Percentiles rank a stretch among this genome's conserved stretches.
These are phyloP conservation scores for Calonectria henricotiae DNA, from an alignment of 2,329 filamentous ascomycete genomes.

Conservation along the genomic window DNA sequence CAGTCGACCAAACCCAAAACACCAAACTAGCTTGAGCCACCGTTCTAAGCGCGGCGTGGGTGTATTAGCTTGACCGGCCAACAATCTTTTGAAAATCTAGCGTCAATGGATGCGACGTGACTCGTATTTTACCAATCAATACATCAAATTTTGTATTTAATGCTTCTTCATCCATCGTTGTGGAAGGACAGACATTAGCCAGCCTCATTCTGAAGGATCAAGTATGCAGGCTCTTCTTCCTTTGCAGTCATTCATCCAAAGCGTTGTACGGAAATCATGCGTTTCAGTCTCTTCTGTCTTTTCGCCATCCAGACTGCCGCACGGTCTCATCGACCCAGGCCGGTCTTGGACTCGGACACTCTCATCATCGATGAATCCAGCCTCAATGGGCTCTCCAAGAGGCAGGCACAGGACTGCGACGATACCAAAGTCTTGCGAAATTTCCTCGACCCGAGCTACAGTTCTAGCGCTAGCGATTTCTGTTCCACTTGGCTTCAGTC, in stretches of 20 bases:
- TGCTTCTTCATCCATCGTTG: neutral
- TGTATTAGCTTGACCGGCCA: neutral
- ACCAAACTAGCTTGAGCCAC: neutral
- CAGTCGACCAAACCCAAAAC: neutral
- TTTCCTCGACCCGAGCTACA: neutral
- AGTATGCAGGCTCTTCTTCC: no score
- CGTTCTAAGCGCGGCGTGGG: neutral
- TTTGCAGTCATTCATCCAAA: no score
- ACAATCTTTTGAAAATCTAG: neutral
- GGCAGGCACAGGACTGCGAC: neutral
- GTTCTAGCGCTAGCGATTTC: neutral
- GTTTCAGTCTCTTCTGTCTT: neutral
- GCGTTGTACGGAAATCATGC: neutral
- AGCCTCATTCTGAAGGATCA: no score
- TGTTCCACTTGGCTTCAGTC: conserved; percentile 13
- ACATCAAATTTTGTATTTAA: neutral
- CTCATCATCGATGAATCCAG: neutral
- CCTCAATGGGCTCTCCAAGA: neutral
- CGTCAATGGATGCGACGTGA: neutral
- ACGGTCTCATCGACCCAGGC: neutral
- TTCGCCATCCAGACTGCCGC: neutral
- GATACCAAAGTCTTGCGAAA: neutral
- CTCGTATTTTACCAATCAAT: neutral
- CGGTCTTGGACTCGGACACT: neutral
- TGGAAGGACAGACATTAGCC: no score